phyloP scores from a whole-genome alignment of 1,284 basidiomycete species.

The Psilocybe mexicana region DNA sequence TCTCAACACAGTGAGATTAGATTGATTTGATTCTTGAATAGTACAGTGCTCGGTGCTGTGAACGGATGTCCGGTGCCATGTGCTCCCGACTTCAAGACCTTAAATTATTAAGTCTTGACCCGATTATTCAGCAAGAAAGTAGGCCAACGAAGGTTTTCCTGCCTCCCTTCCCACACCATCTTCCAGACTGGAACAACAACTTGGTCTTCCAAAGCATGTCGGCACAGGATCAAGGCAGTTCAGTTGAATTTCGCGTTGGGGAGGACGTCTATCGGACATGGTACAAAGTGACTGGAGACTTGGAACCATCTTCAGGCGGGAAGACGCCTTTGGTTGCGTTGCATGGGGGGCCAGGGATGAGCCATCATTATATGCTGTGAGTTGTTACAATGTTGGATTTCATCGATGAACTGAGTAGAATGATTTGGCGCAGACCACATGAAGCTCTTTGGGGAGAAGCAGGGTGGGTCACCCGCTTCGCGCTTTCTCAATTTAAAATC shows the following conservation, averaged over 20 bases:
- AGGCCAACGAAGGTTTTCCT: neutral
- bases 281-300: slow-evolving; percentile 30
- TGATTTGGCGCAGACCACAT: slow-evolving; percentile 9
- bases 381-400: slow-evolving; percentile 7
- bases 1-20: too few species aligned
- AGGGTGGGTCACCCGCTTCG: neutral
- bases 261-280: slow-evolving; percentile 27
- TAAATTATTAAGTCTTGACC: too few species aligned
- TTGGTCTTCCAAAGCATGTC: neutral
- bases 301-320: slow-evolving; percentile 15
- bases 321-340: slow-evolving; percentile 28
- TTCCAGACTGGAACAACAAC: neutral
- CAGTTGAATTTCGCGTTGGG: slow-evolving; percentile 16
- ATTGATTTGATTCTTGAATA: too few species aligned
- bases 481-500: neutral
- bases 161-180: neutral
- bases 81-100: too few species aligned
- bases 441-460: slow-evolving; percentile 2
- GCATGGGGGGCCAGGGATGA: slow-evolving; percentile 33
- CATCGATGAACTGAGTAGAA: neutral
- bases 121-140: too few species aligned
- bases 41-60: too few species aligned
- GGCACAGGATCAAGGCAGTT: neutral
- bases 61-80: too few species aligned
- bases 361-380: slow-evolving; percentile 25